Evolutionary conservation across 2,329 filamentous ascomycete genomes (phyloP), one percentile per base, ranked within the genome.

Genomic region (Furcasterigmium sp.): DNA sequence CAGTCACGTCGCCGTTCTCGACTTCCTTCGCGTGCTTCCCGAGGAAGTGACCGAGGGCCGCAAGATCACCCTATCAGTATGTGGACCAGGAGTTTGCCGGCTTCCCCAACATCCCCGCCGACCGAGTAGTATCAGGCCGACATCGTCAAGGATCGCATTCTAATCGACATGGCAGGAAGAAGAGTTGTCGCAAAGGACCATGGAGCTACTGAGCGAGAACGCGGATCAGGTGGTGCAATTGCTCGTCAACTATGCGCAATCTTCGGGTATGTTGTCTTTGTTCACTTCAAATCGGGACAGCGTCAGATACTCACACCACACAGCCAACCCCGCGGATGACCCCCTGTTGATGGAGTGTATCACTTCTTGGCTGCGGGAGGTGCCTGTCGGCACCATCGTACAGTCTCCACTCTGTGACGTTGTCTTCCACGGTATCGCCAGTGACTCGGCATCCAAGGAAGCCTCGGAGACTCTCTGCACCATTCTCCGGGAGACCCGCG

Each of bases 41-140:
- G 93, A 98, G 75, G 93, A 98, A 78, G 93, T 98, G 61, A 97
- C 88, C 56, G 91, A 98, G 77, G 93, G 93, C 71, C 89, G 93
- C 70, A 98, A 97, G 75, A 96, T 98, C 78, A 95, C 90, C 77
- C 79, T 98, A 71, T 91, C 89, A 81, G 91, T 95, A 93, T 74
- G 89, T 91, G 78, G 82, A 85, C 73, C 74, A 72, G 73, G 64
- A 55, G 69, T 58, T 62, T 62, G 69, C 64, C 71, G 68, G 65
- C 68, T 57, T 56, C 56, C 49, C 55, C 56, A 47, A 51, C 55
- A 50, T 53, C 55, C 54, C 51, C 45, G 46, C 54, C 59, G 57
- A 60, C 59, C 58, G 53, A 56, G 52, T 58, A 52, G 57, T 56
- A 53, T 56, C 56, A 60, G 58, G 56, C 57, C 58, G 56, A 56